These are phyloP conservation scores for Verticillium zaregamsianum DNA, from an alignment of 2,329 filamentous ascomycete species.

Conservation along the genomic window DNA sequence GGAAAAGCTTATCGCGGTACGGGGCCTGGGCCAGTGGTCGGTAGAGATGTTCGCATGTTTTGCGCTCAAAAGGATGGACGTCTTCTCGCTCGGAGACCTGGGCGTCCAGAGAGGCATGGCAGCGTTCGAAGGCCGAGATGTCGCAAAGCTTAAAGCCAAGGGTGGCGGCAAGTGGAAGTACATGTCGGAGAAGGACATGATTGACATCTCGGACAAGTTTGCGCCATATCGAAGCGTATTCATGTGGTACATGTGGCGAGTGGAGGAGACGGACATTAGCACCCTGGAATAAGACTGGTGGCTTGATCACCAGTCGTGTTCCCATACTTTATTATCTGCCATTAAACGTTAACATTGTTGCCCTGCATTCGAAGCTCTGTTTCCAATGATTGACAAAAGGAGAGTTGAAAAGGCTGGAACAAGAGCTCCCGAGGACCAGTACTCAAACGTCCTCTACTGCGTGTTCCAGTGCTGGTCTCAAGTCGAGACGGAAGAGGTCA, in stretches of 20 bases:
- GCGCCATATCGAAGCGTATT: conserved; percentile 85
- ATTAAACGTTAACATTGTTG: not conserved
- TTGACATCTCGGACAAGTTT: conserved; percentile 74
- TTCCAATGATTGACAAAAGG: no score
- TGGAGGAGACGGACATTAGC: conserved; percentile 73
- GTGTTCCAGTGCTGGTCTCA: not conserved
- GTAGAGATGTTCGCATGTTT: conserved; percentile 99
- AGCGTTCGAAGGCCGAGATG: conserved; percentile 75
- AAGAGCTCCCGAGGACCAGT: no score
- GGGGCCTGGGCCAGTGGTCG: conserved; percentile 84
- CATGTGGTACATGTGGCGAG: conserved; percentile 98
- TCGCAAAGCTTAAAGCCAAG: conserved; percentile 75
- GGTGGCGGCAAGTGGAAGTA: conserved; percentile 91
- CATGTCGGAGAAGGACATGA: conserved; percentile 91
- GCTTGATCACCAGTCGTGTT: not conserved
- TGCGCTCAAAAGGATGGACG: conserved; percentile 88
- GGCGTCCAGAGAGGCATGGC: conserved; percentile 96
- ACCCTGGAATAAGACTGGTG: conserved; percentile 40
- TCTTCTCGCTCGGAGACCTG: conserved; percentile 87
- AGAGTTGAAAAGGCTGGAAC: no score
- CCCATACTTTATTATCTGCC: no score
- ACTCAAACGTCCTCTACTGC: no score
- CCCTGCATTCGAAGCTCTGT: not conserved
- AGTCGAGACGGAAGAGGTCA: not conserved
- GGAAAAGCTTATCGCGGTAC: conserved; percentile 75